These are phyloP conservation scores for Leccinum broughii DNA, from an alignment of 768 basidiomycete genomes.

Conservation along the genomic window DNA sequence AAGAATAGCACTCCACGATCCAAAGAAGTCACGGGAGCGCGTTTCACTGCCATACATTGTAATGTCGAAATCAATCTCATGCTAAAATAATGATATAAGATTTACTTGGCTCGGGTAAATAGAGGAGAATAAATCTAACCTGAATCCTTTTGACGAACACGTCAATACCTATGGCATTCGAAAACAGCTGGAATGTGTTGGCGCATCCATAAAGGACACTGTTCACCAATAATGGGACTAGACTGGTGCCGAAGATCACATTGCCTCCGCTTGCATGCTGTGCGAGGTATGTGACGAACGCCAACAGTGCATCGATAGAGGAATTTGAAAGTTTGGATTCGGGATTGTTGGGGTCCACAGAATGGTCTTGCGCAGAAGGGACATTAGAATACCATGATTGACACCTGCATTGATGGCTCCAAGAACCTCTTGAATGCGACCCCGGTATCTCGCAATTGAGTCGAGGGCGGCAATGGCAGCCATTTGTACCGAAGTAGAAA, in stretches of 20 bases:
- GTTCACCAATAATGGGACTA: conserved; percentile 87
- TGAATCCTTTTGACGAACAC: conserved; percentile 84
- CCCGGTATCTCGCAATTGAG: too few species aligned
- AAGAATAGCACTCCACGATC: conserved; percentile 66
- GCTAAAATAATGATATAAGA: conserved; percentile 39
- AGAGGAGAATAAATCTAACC: conserved; percentile 45
- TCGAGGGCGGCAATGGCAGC: too few species aligned
- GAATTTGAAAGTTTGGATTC: conserved; percentile 68
- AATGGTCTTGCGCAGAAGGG: conserved; percentile 79
- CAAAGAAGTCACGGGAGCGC: conserved; percentile 46
- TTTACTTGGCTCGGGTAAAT: neutral
- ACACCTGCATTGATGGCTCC: conserved; percentile 92
- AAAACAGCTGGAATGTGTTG: conserved; percentile 86
- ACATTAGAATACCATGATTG: conserved; percentile 94
- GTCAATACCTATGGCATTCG: conserved; percentile 80
- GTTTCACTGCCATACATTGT: conserved; percentile 50
- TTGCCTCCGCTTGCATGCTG: conserved; percentile 83
- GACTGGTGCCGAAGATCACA: conserved; percentile 93
- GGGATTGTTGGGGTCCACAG: conserved; percentile 61
- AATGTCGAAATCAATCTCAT: conserved; percentile 67
- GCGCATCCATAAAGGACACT: conserved; percentile 88
- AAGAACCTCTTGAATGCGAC: conserved; percentile 59
- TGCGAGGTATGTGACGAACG: conserved; percentile 85
- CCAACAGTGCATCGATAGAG: conserved; percentile 81
- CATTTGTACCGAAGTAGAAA: too few species aligned